These are phyloP conservation scores for Podospora conica DNA, from an alignment of 495 filamentous ascomycete species.

Conservation along the genomic window DNA sequence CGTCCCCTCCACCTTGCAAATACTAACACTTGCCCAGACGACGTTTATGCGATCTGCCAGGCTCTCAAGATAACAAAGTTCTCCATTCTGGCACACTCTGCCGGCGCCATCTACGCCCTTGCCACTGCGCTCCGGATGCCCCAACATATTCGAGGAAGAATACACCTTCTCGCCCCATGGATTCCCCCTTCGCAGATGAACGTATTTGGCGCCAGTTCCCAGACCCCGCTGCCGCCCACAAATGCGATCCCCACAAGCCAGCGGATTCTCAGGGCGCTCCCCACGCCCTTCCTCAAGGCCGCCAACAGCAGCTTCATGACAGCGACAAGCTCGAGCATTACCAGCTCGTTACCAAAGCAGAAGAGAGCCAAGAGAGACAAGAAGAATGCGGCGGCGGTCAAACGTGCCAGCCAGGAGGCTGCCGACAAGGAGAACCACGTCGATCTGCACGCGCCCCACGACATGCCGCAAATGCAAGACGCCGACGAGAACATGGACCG, in stretches of 20 bases:
- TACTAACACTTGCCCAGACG: slow-evolving; percentile 52
- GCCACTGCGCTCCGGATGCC: slow-evolving; percentile 94
- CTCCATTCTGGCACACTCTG: slow-evolving; percentile 95
- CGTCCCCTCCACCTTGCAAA: slow-evolving; percentile 17
- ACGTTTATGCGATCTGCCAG: slow-evolving; percentile 93
- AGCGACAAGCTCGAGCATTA: slow-evolving; percentile 84
- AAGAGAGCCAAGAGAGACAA: slow-evolving; percentile 54
- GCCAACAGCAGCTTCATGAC: slow-evolving; percentile 94
- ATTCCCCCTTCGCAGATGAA: slow-evolving; percentile 97
- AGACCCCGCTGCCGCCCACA: slow-evolving; percentile 61
- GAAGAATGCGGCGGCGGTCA: slow-evolving; percentile 22
- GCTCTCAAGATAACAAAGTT: slow-evolving; percentile 90
- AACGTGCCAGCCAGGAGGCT: slow-evolving; percentile 18
- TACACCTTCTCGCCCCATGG: slow-evolving; percentile 95
- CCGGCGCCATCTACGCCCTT: slow-evolving; percentile 94
- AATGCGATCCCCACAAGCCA: slow-evolving; percentile 88
- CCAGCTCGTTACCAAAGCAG: slow-evolving; percentile 64
- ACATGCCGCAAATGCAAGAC: slow-evolving; percentile 19
- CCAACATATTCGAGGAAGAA: slow-evolving; percentile 88
- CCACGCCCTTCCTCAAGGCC: slow-evolving; percentile 84
- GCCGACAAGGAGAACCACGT: slow-evolving; percentile 38
- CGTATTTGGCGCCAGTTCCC: slow-evolving; percentile 61
- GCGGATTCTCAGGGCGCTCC: slow-evolving; percentile 81
- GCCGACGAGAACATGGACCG: slow-evolving; percentile 36
- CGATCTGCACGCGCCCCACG: slow-evolving; percentile 8